Conservation (phyloP, 2,329 filamentous ascomycete genomes). For the Eutypella sp. region DNA sequence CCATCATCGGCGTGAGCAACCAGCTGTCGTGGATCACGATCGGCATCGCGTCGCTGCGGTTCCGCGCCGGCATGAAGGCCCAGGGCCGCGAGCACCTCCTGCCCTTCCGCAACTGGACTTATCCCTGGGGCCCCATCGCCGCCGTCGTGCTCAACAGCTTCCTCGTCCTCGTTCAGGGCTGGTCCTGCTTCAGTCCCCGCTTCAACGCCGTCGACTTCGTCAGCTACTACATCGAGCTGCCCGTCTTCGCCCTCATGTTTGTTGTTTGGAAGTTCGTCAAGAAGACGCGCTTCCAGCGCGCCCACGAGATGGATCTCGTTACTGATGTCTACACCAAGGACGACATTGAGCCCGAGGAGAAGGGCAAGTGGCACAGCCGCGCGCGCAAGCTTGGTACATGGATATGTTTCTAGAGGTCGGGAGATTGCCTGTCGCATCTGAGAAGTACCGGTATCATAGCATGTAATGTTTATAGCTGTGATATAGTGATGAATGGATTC, state of each 20-base stretch:
- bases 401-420: conserved; percentile 16
- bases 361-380: conserved; percentile 19
- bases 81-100: conserved; percentile 59
- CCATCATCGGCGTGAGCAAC: conserved; percentile 63
- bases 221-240: conserved; percentile 59
- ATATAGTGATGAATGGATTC: too few species aligned
- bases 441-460: too few species aligned
- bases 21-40: conserved; percentile 64
- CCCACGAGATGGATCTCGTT: conserved; percentile 45
- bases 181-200: conserved; percentile 54
- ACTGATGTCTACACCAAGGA: conserved; percentile 37
- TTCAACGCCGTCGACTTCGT: conserved; percentile 58
- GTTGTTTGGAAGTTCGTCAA: conserved; percentile 49
- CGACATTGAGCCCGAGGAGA: conserved; percentile 22
- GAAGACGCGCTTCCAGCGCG: conserved; percentile 39
- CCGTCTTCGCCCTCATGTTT: conserved; percentile 52
- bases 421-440: too few species aligned
- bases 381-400: conserved; percentile 16
- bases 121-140: conserved; percentile 55
- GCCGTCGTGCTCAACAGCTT: conserved; percentile 53
- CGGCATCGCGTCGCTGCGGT: conserved; percentile 59
- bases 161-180: conserved; percentile 60
- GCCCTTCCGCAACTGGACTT: conserved; percentile 63
- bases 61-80: conserved; percentile 50
- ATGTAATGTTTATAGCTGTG: too few species aligned